phyloP scores from a whole-genome alignment of 2,329 filamentous ascomycete species.

The Verticillium isaacii region DNA sequence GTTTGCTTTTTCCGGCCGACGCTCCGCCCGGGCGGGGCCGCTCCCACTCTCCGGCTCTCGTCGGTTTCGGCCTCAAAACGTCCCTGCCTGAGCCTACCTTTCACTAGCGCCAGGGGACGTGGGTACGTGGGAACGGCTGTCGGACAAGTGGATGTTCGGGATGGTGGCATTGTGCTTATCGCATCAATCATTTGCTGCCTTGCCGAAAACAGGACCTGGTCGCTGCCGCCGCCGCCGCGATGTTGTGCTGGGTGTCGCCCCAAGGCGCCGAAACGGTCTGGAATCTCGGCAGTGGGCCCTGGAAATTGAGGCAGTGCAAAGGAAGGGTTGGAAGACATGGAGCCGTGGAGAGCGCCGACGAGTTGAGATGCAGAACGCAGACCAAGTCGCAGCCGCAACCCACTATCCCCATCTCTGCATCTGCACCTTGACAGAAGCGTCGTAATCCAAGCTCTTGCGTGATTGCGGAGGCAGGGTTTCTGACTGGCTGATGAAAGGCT shows the following conservation, averaged over 20 bases:
- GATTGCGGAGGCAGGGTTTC: constrained; percentile 3
- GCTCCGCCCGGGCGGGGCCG: not conserved
- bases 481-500: not conserved
- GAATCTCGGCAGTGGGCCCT: constrained; percentile 2
- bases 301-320: constrained; percentile 2
- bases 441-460: constrained; percentile 3
- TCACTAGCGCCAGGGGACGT: not conserved
- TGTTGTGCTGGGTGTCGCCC: not conserved
- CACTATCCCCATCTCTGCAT: not conserved
- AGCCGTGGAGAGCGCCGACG: not conserved
- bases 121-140: not conserved
- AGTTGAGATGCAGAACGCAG: not conserved
- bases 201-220: not conserved
- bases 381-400: not conserved
- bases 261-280: not conserved
- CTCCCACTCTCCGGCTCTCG: not conserved
- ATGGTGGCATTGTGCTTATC: not conserved
- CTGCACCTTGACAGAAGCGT: constrained; percentile 3
- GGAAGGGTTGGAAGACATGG: not conserved
- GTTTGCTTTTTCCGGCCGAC: not conserved
- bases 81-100: not conserved
- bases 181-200: not conserved
- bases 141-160: not conserved
- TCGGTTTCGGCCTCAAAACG: not conserved
- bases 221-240: not conserved